phyloP scores from a whole-genome alignment of 768 basidiomycete species.

The Nidula microcarpa region DNA sequence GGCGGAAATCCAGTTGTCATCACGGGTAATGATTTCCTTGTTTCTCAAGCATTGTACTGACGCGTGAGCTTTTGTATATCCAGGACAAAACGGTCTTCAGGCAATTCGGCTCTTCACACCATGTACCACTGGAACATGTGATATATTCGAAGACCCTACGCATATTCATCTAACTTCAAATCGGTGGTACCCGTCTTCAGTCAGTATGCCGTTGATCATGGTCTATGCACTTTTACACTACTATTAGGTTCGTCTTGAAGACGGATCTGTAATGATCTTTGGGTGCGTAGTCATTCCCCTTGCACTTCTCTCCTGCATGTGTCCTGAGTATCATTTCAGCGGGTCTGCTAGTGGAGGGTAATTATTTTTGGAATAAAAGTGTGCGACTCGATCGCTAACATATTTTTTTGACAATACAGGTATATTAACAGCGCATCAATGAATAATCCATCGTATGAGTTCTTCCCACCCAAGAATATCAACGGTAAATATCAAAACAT shows the following conservation, averaged over 20 bases:
- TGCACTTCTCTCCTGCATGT: slow-evolving; percentile 20
- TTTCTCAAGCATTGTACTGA: slow-evolving; percentile 7
- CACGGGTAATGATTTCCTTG: slow-evolving; percentile 8
- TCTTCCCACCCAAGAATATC: slow-evolving; percentile 19
- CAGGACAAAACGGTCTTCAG: slow-evolving; percentile 17
- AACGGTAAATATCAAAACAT: slow-evolving; percentile 14
- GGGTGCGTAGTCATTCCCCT: background rate
- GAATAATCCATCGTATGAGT: slow-evolving; percentile 42
- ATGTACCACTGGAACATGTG: slow-evolving; percentile 17
- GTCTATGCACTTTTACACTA: background rate
- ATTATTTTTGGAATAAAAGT: background rate
- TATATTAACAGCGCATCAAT: slow-evolving; percentile 47
- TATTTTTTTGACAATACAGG: background rate
- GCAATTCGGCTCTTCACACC: slow-evolving; percentile 24
- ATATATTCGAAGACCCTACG: slow-evolving; percentile 21
- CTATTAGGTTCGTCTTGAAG: slow-evolving; percentile 12
- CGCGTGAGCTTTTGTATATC: slow-evolving; percentile 5
- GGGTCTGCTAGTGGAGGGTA: background rate
- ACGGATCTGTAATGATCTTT: background rate
- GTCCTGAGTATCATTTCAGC: background rate
- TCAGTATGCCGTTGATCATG: slow-evolving; percentile 10
- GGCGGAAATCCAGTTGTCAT: slow-evolving; percentile 17
- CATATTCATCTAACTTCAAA: slow-evolving; percentile 17
- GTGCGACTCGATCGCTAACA: slow-evolving; percentile 1
- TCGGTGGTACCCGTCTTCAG: slow-evolving; percentile 29